Evolutionary conservation across 805 yeast species (phyloP).

Genomic region (Ogataea glucozyma): DNA sequence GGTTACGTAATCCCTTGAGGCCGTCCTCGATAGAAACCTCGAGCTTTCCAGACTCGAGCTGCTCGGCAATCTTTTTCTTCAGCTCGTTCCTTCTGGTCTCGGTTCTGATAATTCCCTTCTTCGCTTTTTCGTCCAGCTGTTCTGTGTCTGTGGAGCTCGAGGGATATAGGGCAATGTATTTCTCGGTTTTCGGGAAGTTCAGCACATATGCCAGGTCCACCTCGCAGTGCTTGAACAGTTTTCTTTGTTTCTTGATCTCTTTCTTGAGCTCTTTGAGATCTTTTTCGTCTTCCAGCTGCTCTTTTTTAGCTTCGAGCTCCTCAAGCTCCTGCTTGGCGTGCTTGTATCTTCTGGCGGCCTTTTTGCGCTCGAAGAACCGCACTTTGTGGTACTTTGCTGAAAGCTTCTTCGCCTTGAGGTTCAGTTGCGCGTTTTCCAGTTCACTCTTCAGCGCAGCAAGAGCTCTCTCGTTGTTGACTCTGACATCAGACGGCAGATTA

Average conservation of each 20-base stretch:
- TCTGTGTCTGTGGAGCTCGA: slow-evolving; percentile 31
- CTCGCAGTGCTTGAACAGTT: slow-evolving; percentile 55
- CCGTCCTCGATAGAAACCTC: slow-evolving; percentile 53
- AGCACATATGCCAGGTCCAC: slow-evolving; percentile 74
- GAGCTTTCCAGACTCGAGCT: slow-evolving; percentile 53
- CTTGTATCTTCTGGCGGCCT: slow-evolving; percentile 73
- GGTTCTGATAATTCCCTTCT: slow-evolving; percentile 45
- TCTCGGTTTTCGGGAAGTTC: slow-evolving; percentile 75
- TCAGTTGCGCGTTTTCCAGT: slow-evolving; percentile 41
- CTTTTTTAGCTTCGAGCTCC: slow-evolving; percentile 36
- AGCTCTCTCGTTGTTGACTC: slow-evolving; percentile 48
- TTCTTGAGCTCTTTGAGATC: slow-evolving; percentile 28
- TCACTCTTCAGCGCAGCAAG: slow-evolving; percentile 50
- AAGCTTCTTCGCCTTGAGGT: slow-evolving; percentile 42
- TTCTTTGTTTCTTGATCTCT: slow-evolving; percentile 41
- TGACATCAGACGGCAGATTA: slow-evolving; percentile 54
- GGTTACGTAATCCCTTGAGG: slow-evolving; percentile 21
- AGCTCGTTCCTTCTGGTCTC: slow-evolving; percentile 46
- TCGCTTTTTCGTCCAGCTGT: slow-evolving; percentile 39
- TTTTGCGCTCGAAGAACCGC: slow-evolving; percentile 85
- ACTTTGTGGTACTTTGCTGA: slow-evolving; percentile 88
- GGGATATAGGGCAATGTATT: slow-evolving; percentile 80
- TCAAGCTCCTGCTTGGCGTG: slow-evolving; percentile 43
- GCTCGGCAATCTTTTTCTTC: slow-evolving; percentile 52
- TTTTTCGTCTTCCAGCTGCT: slow-evolving; percentile 21